phyloP scores from a whole-genome alignment of 1,139 yeast species.

The Yamadazyma siamensis region DNA sequence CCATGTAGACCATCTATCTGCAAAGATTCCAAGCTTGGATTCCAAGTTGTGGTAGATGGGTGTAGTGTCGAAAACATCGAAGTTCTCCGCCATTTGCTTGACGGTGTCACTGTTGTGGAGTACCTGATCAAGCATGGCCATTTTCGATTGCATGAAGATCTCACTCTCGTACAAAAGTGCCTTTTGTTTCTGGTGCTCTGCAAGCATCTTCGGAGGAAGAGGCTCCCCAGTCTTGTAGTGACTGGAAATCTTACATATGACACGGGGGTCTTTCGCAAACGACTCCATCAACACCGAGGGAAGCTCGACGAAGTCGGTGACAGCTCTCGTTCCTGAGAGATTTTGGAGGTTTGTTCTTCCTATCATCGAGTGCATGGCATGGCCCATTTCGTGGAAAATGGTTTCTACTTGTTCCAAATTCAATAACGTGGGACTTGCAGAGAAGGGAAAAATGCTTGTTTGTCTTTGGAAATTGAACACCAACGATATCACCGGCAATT shows the following conservation, averaged over 20 bases:
- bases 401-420: slow-evolving; percentile 85
- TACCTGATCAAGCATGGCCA: slow-evolving; percentile 85
- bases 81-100: slow-evolving; percentile 14
- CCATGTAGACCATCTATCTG: slow-evolving; percentile 75
- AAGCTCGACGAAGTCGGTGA: slow-evolving; percentile 92
- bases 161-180: slow-evolving; percentile 66
- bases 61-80: slow-evolving; percentile 46
- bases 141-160: slow-evolving; percentile 79
- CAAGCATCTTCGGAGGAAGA: slow-evolving; percentile 49
- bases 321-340: slow-evolving; percentile 91
- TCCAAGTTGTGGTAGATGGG: slow-evolving; percentile 67
- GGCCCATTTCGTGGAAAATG: slow-evolving; percentile 97
- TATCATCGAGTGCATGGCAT: slow-evolving; percentile 96
- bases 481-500: slow-evolving; percentile 84
- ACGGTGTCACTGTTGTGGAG: slow-evolving; percentile 53
- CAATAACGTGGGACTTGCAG: slow-evolving; percentile 43
- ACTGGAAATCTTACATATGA: slow-evolving; percentile 66
- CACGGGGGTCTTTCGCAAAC: slow-evolving; percentile 80
- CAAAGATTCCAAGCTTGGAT: slow-evolving; percentile 48
- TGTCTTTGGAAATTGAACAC: slow-evolving; percentile 76
- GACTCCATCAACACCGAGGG: slow-evolving; percentile 96
- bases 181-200: slow-evolving; percentile 50
- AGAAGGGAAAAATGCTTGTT: slow-evolving; percentile 8
- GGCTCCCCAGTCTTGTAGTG: slow-evolving; percentile 71
- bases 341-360: slow-evolving; percentile 89